Conservation (phyloP, 148 eudicot species). For the Diospyros lotus region DNA sequence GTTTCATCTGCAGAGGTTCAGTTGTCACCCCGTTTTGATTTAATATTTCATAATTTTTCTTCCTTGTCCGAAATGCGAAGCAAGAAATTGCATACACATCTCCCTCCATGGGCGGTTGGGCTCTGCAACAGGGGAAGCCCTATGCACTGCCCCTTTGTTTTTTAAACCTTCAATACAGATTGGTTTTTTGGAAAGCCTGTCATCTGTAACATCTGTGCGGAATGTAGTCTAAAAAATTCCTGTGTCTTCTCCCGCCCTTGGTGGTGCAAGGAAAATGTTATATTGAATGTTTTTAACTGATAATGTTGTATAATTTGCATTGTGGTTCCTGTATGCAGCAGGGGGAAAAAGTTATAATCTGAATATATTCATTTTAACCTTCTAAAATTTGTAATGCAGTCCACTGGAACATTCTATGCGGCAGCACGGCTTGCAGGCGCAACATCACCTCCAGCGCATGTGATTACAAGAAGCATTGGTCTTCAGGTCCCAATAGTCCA, state of each 20-base stretch:
- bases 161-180: neutral
- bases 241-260: too few relatives aligned
- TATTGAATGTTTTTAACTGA: neutral
- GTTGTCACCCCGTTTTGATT: neutral
- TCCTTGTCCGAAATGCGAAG: neutral
- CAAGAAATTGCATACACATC: too few relatives aligned
- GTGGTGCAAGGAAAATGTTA: too few relatives aligned
- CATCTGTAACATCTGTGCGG: neutral
- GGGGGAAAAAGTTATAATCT: neutral
- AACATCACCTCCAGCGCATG: constrained; percentile 85
- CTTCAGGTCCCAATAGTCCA: constrained; percentile 52
- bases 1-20: constrained; percentile 89
- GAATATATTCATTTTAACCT: neutral
- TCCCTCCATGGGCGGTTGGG: too few relatives aligned
- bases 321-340: neutral
- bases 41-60: neutral
- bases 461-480: constrained; percentile 85
- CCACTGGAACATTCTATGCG: constrained; percentile 87
- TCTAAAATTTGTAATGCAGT: constrained; percentile 39
- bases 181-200: neutral
- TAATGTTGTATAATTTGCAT: neutral
- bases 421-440: constrained; percentile 90
- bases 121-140: too few relatives aligned
- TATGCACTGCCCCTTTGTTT: neutral
- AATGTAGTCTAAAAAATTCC: neutral